These are phyloP conservation scores for Penicillium parvum DNA, from an alignment of 495 filamentous ascomycete genomes.

Conservation along the genomic window DNA sequence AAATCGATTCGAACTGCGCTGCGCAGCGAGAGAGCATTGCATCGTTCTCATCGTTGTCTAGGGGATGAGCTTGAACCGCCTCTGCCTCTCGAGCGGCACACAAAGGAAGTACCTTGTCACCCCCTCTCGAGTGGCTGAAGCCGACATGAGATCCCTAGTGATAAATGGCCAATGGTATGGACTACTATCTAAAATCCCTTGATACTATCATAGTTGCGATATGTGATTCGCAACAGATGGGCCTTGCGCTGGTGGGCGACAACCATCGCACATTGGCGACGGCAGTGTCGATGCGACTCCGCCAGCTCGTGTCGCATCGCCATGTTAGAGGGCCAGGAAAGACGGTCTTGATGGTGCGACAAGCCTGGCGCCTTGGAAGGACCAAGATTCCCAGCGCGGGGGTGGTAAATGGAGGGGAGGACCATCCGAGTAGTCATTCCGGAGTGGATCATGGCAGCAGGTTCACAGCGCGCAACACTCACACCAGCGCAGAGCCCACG, in stretches of 20 bases:
- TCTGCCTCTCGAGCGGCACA: slow-evolving; percentile 2
- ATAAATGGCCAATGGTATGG: slow-evolving; percentile 5
- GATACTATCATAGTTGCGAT: too few relatives aligned
- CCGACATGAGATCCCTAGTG: slow-evolving; percentile 7
- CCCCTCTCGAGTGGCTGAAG: slow-evolving; percentile 3
- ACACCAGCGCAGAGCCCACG: neutral
- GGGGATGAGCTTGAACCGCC: neutral
- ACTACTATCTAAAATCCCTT: neutral
- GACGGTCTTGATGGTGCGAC: slow-evolving; percentile 10
- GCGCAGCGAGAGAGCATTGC: neutral
- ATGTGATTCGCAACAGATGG: too few relatives aligned
- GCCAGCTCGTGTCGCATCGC: slow-evolving; percentile 23
- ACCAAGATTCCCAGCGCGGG: slow-evolving; percentile 1
- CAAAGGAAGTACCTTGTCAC: slow-evolving; percentile 17
- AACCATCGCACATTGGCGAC: slow-evolving; percentile 15
- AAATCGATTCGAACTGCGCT: neutral
- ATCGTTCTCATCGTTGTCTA: neutral
- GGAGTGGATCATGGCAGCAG: neutral
- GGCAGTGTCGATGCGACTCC: slow-evolving; percentile 13
- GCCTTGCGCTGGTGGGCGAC: neutral
- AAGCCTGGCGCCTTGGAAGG: slow-evolving; percentile 1
- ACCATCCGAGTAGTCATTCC: slow-evolving; percentile 1
- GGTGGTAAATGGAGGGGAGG: neutral
- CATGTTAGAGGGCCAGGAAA: slow-evolving; percentile 1
- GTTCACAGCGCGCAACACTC: neutral